Evolutionary conservation across 2,329 filamentous ascomycete genomes (phyloP), one percentile per base, ranked within the genome.

Genomic region (Aureobasidium sp.): DNA sequence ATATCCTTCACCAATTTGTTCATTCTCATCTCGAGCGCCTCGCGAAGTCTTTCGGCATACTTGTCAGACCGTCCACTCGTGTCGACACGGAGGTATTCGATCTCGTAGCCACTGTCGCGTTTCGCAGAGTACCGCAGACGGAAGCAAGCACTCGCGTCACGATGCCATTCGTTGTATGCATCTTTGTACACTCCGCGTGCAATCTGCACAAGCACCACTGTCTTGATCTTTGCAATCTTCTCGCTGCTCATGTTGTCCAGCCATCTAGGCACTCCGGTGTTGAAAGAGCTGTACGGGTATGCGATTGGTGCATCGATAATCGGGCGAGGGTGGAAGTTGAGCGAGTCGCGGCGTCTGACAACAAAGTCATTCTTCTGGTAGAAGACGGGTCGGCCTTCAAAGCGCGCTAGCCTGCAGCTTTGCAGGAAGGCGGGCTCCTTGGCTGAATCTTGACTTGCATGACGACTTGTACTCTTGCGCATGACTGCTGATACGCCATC

Each of bases 21-120:
- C 60, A 61, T 61, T 40, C 60, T 29, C 60, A 61, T 61, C 14
- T 61, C 60, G 19, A 61, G 49, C 49, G 60, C 60, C 12, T 61
- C 49, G 17, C 52, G 11, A 29, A 61, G 37, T 48, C 60, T 61
- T 48, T 61, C 60, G 17, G 49, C 60, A 19, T 61, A 61, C n/a
- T 47, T 53, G 40, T 61, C 60, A 17, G 48, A 54, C 39, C 48
- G 37, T 48, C 60, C 60, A 40, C 60, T 61, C 50, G 40, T 8
- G 42, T 61, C 60, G n/a, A 61, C 49, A 11, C 49, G 48, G 19
- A 61, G 7, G 42, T 61, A 61, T 29, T 54, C 39, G 19, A 61
- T 53, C 19, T 61, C 50, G 15, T 53, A 61, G 42, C 49, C 49
- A 7, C 24, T 61, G 12, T 29, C 15, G n/a, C 50, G 5, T 37